Conservation (phyloP, 140 eudicot genomes). For the Flaveria floridana region DNA sequence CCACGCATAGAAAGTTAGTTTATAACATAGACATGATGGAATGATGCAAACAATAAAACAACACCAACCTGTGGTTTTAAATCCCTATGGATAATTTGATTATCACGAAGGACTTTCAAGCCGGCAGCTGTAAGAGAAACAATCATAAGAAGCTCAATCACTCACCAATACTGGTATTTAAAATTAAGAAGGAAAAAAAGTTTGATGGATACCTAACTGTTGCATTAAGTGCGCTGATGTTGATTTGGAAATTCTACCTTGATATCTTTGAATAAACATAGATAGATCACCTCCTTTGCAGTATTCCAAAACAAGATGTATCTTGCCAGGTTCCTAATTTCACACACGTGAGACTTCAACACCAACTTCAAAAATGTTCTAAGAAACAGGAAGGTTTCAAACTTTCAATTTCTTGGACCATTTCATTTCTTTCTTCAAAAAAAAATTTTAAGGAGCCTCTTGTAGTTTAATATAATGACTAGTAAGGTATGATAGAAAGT, state of each 20-base stretch:
- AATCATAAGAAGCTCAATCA: constrained; percentile 15
- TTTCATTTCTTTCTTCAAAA: neutral
- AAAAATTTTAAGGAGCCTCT: neutral
- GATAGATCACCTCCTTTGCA: constrained; percentile 97
- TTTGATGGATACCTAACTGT: constrained; percentile 67
- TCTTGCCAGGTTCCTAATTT: constrained; percentile 79
- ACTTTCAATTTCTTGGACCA: too few relatives aligned
- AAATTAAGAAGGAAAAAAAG: neutral
- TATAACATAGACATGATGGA: neutral
- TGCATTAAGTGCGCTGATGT: constrained; percentile 85
- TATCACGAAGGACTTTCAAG: constrained; percentile 81
- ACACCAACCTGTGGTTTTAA: constrained; percentile 71
- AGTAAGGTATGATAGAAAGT: neutral
- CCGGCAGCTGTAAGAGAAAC: constrained; percentile 65
- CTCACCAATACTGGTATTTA: neutral
- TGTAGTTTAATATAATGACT: neutral
- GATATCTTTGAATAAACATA: constrained; percentile 71
- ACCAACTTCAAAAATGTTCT: constrained; percentile 19
- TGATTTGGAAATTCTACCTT: constrained; percentile 80
- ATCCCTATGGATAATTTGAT: constrained; percentile 79
- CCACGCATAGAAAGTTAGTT: constrained; percentile 10
- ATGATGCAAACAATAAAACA: constrained; percentile 13
- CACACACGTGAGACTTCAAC: constrained; percentile 29
- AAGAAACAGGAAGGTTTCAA: too few relatives aligned
- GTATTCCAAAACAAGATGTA: constrained; percentile 84